phyloP scores from a whole-genome alignment of 257 asterid genomes.

The Lithospermum erythrorhizon region DNA sequence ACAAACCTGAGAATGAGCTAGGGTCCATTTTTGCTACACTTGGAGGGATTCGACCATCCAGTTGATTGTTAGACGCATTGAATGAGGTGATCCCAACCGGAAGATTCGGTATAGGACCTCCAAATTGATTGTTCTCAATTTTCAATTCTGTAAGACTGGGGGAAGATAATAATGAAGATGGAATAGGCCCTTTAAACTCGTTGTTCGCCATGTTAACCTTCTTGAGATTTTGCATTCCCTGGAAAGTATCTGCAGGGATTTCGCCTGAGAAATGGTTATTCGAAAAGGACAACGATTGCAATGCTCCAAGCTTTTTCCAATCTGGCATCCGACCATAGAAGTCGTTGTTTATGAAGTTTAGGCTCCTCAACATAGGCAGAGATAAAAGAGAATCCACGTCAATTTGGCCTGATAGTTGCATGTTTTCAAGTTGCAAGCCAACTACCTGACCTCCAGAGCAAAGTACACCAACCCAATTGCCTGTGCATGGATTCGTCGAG shows the following conservation, averaged over 20 bases:
- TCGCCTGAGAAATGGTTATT: conserved; percentile 54
- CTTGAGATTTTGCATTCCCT: conserved; percentile 65
- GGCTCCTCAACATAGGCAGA: conserved; percentile 37
- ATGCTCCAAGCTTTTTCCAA: conserved; percentile 67
- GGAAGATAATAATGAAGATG: conserved; percentile 44
- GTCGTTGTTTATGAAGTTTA: conserved; percentile 60
- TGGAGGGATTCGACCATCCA: conserved; percentile 65
- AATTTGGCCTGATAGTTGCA: conserved; percentile 59
- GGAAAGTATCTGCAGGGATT: conserved; percentile 52
- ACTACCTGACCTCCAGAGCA: conserved; percentile 57
- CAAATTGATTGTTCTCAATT: conserved; percentile 61
- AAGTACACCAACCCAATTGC: conserved; percentile 65
- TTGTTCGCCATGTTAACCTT: conserved; percentile 54
- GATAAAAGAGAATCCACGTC: conserved; percentile 50
- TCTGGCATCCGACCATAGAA: conserved; percentile 80
- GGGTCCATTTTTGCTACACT: conserved; percentile 38
- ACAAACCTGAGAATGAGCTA: conserved; percentile 46
- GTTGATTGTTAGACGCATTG: conserved; percentile 62
- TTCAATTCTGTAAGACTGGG: conserved; percentile 52
- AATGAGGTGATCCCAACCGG: conserved; percentile 31
- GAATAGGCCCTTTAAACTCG: conserved; percentile 49
- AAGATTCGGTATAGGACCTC: conserved; percentile 48
- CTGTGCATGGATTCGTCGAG: conserved; percentile 42
- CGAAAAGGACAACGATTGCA: conserved; percentile 63
- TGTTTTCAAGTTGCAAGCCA: conserved; percentile 73